Base-by-base conservation (phyloP, 1,139 yeast genomes). In the Yamadazyma jaroonii region DNA sequence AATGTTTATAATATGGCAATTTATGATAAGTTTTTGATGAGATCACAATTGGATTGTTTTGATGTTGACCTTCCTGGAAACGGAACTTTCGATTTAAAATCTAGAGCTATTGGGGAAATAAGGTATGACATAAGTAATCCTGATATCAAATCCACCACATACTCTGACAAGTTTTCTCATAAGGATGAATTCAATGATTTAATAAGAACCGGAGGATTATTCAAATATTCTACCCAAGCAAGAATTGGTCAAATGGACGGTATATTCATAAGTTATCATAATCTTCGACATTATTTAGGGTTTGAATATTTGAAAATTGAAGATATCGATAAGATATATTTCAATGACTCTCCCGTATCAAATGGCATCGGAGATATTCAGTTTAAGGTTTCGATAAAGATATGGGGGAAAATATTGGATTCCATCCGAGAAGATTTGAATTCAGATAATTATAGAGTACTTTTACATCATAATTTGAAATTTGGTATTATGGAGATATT, bases 241-340 rank as follows among this genome's bases (percentile, higher is more conserved):
- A 72, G 97, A 44, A 85, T 92, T 34, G 98, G 98, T 2, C 81
- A 85, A 50, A 92, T 92, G 98, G 97, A 90, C 59, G 98, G 98
- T 6, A 88, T 92, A 4, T 89, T 86, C 49, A 71, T 92, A 17
- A 96, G 96, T 0, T 92, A 84, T 56, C 98, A 92, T 61, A 92
- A 89, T 56, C 74, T 89, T 38, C 73, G 78, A 30, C 69, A 81
- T 32, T 77, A 90, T 53, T 86, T 92, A 59, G 98, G 97, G 3
- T 92, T 89, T 61, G 92, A 89, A 57, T 92, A 92, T 58, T 60
- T 92, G 21, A 92, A 96, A 1, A 62, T 89, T 35, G 63, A 67
- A 4, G 86, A 82, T 28, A 74, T 92, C 46, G 97, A 92, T 56
- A 54, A 57, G 34, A 50, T 67, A 35, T 68, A 59, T 41, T 50